These are phyloP conservation scores for Punctularia strigosozonata DNA, from an alignment of 768 basidiomycete species.

Conservation along the genomic window DNA sequence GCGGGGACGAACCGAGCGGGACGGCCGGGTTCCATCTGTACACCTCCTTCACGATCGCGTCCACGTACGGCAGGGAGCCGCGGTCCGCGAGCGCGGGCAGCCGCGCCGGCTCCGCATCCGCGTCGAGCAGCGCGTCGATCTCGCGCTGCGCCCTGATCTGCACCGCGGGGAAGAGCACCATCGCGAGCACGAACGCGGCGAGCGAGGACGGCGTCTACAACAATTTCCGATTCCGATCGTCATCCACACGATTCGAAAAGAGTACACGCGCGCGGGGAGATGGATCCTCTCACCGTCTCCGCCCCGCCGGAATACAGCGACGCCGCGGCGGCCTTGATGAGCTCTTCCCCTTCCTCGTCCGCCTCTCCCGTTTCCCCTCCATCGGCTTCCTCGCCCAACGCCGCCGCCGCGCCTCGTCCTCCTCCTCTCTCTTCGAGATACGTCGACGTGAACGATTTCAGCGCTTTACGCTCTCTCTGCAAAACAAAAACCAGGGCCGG, in stretches of 20 bases:
- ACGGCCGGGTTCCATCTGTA: constrained; percentile 3
- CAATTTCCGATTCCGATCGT: background rate
- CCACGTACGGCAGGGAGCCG: constrained; percentile 3
- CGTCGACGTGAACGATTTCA: constrained; percentile 32
- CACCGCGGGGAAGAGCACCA: constrained; percentile 8
- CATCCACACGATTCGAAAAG: too few species aligned
- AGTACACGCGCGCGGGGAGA: too few species aligned
- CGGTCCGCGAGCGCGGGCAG: constrained; percentile 4
- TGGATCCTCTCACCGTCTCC: too few species aligned
- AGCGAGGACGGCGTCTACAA: constrained; percentile 12
- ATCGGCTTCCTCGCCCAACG: too few species aligned
- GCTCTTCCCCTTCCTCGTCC: too few species aligned
- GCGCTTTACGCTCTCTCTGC: constrained; percentile 12
- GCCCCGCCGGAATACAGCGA: too few species aligned
- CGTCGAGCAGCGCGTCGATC: background rate
- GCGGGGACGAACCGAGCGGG: constrained; percentile 1
- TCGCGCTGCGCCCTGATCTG: constrained; percentile 6
- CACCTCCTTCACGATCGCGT: constrained; percentile 3
- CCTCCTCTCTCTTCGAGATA: too few species aligned
- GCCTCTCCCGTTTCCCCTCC: too few species aligned
- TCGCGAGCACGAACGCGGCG: constrained; percentile 7
- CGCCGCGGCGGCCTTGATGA: too few species aligned
- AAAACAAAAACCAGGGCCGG: too few species aligned
- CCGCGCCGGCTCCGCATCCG: background rate
- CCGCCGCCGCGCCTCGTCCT: too few species aligned